Conservation (phyloP, 2,329 filamentous ascomycete genomes). For the Monilinia laxa region DNA sequence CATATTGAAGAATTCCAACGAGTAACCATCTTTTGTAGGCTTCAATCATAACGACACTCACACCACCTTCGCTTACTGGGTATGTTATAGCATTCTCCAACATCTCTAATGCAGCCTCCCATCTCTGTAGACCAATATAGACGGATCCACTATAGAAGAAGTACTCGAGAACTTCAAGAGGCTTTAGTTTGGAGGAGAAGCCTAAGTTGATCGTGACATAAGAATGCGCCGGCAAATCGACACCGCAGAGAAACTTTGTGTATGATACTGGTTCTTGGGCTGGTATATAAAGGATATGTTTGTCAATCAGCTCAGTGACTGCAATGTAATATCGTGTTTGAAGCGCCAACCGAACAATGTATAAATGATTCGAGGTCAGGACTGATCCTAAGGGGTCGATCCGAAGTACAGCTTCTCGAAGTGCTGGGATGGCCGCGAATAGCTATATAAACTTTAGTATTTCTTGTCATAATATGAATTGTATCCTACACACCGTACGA, state of each 20-base stretch:
- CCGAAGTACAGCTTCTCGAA: slow-evolving; percentile 54
- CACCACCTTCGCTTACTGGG: slow-evolving; percentile 60
- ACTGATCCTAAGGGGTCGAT: slow-evolving; percentile 66
- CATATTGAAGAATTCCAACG: slow-evolving; percentile 68
- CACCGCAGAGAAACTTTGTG: slow-evolving; percentile 48
- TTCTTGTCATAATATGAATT: not conserved
- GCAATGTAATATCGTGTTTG: slow-evolving; percentile 53
- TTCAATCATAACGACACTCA: slow-evolving; percentile 79
- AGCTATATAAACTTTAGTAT: slow-evolving; percentile 31
- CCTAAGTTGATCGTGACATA: slow-evolving; percentile 62
- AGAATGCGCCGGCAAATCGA: slow-evolving; percentile 46
- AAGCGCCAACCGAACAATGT: slow-evolving; percentile 57
- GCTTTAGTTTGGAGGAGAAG: slow-evolving; percentile 55
- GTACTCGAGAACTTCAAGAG: slow-evolving; percentile 62
- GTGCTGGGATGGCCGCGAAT: slow-evolving; percentile 33
- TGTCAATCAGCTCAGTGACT: slow-evolving; percentile 62
- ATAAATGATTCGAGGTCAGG: slow-evolving; percentile 63
- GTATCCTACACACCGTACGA: slow-evolving; percentile 31
- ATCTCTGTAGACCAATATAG: slow-evolving; percentile 60
- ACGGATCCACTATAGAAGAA: slow-evolving; percentile 64
- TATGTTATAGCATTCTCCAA: slow-evolving; percentile 66
- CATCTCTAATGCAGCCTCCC: slow-evolving; percentile 60
- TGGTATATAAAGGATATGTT: slow-evolving; percentile 65
- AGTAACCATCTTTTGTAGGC: slow-evolving; percentile 92
- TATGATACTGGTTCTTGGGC: slow-evolving; percentile 42